Conservation (phyloP, 768 basidiomycete species). For the Rhizopogon sp. region DNA sequence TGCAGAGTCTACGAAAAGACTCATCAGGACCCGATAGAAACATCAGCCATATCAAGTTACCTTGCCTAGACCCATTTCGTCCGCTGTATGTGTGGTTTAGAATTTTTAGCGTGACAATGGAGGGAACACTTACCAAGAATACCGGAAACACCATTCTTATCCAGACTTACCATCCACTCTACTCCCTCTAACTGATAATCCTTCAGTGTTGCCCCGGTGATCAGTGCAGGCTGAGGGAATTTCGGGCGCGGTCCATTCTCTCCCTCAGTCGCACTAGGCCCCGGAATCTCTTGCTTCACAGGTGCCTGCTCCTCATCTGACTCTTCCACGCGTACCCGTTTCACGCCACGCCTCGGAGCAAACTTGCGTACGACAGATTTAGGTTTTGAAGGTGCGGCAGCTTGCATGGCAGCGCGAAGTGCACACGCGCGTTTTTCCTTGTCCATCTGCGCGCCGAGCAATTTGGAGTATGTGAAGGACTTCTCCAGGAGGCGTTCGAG, state of each 20-base stretch:
- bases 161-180: slow-evolving; percentile 90
- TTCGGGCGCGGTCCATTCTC: slow-evolving; percentile 18
- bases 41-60: slow-evolving; percentile 27
- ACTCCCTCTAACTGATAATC: slow-evolving; percentile 92
- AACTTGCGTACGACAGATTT: slow-evolving; percentile 9
- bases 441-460: slow-evolving; percentile 75
- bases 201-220: slow-evolving; percentile 84
- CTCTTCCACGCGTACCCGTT: slow-evolving; percentile 8
- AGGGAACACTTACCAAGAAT: slow-evolving; percentile 54
- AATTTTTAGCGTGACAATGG: slow-evolving; percentile 11
- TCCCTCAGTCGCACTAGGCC: neutral
- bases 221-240: slow-evolving; percentile 69
- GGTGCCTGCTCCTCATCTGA: slow-evolving; percentile 17
- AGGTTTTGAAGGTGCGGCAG: slow-evolving; percentile 3
- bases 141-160: slow-evolving; percentile 80
- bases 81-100: slow-evolving; percentile 42
- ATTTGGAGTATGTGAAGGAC: slow-evolving; percentile 67
- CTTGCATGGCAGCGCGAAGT: slow-evolving; percentile 23
- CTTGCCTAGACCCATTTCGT: slow-evolving; percentile 95
- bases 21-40: slow-evolving; percentile 3
- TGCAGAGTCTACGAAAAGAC: slow-evolving; percentile 70
- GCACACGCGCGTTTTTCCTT: slow-evolving; percentile 35
- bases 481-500: slow-evolving; percentile 70
- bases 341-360: neutral
- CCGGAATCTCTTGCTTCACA: neutral